Base-by-base conservation (phyloP, 805 yeast genomes). In the Cyberlindnera lachancei region DNA sequence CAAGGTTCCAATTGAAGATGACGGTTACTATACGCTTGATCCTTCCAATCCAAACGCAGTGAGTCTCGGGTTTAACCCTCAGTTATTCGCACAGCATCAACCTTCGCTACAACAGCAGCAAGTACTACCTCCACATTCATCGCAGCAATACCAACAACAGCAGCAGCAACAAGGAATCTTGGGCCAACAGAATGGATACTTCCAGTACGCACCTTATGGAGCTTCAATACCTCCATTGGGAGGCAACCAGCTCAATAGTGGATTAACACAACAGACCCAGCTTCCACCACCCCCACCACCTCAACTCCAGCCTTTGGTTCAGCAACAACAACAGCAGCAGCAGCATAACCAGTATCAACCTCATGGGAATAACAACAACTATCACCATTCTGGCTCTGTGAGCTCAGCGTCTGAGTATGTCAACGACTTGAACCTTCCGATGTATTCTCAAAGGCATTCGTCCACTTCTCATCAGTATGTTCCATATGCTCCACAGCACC, bases 11-110 rank as follows among this genome's bases (percentile, higher is more conserved):
- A 52, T 62, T 27, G 76, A 69, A 36, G 75, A 69, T 38, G 75
- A 70, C 41, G 65, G 73, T 1, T 61, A 58, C 37, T 71, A 66
- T 44, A 63, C 60, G 35, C 53, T 68, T 48, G 76, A 70, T 40
- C 50, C 56, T 13, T 35, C 46, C 10, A 41, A 39, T 27, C 44
- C 53, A 18, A 38, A 38, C 27, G 44, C 52, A 10, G 22, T 33
- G 17, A 40, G 44, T 7, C 22, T 40, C 14, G 43, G 41, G 3
- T 40, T 28, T 48, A 46, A 36, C 39, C 51, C 47, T 30, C 18
- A 33, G 10, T 16, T 21, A 9, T 19, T 17, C 19, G n/a, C n/a
- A n/a, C 29, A 33, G 23, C 34, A 25, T 13, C 34, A 32, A 16
- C 29, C 27, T 12, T 30, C 26, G 14, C 28, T 18, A 13, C 23